These are phyloP conservation scores for Pseudotulostoma volvatum DNA, from an alignment of 495 filamentous ascomycete species.

Conservation along the genomic window DNA sequence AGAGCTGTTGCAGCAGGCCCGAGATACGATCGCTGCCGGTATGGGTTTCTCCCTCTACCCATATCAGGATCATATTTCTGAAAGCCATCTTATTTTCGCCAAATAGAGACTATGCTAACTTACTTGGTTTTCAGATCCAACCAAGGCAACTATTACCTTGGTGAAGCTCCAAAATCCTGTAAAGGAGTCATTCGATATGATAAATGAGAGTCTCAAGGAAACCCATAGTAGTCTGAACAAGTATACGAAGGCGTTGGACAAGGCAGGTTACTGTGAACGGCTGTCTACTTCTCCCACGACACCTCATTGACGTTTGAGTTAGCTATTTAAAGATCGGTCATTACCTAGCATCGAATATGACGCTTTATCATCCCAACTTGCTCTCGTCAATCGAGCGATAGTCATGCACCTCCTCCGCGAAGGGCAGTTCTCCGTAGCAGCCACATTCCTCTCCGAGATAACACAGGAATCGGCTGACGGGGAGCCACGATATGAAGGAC, in stretches of 20 bases:
- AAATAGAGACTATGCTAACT: conserved; percentile 7
- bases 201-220: conserved; percentile 65
- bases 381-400: conserved; percentile 78
- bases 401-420: conserved; percentile 93
- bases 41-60: conserved; percentile 4
- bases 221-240: conserved; percentile 61
- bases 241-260: conserved; percentile 70
- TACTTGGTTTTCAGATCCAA: conserved; percentile 39
- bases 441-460: conserved; percentile 58
- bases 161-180: conserved; percentile 73
- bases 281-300: background rate
- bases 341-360: conserved; percentile 66
- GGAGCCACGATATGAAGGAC: conserved; percentile 4
- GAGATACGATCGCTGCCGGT: conserved; percentile 54
- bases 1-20: conserved; percentile 52
- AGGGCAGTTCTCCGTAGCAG: conserved; percentile 77
- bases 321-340: conserved; percentile 65
- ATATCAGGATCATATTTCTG: conserved; percentile 1
- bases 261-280: conserved; percentile 30
- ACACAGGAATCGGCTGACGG: conserved; percentile 19
- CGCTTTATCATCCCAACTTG: conserved; percentile 55
- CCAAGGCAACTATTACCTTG: conserved; percentile 49
- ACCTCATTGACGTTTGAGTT: background rate
- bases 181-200: conserved; percentile 56
- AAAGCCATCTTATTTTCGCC: conserved; percentile 1